Evolutionary conservation across 2,329 filamentous ascomycete genomes (phyloP).

Genomic region (Aspergillus candidus): DNA sequence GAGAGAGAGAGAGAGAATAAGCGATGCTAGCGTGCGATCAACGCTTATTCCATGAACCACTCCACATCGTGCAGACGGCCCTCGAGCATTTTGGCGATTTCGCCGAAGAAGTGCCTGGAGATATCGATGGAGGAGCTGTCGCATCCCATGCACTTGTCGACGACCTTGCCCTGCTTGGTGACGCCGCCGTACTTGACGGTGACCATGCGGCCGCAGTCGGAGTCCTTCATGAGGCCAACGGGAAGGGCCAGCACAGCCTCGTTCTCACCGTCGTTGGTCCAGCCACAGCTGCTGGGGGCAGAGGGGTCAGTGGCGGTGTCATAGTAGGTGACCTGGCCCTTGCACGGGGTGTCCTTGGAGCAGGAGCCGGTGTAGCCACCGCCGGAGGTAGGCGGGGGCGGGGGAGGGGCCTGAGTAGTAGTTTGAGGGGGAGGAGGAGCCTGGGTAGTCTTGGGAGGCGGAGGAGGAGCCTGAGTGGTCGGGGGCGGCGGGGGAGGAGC

Average conservation of each 20-base stretch:
- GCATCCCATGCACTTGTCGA: slow-evolving; percentile 74
- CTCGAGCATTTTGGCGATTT: slow-evolving; percentile 36
- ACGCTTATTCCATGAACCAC: slow-evolving; percentile 36
- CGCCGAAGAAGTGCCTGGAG: slow-evolving; percentile 50
- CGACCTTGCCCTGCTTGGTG: slow-evolving; percentile 53
- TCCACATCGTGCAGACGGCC: slow-evolving; percentile 40
- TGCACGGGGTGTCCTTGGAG: slow-evolving; percentile 23
- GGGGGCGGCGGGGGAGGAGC: slow-evolving; percentile 11
- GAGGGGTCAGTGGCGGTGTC: slow-evolving; percentile 56
- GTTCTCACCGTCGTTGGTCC: slow-evolving; percentile 50
- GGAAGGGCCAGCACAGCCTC: slow-evolving; percentile 66
- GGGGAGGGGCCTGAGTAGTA: slow-evolving; percentile 13
- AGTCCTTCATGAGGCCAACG: slow-evolving; percentile 59
- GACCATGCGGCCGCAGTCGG: slow-evolving; percentile 63
- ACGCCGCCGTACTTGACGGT: slow-evolving; percentile 58
- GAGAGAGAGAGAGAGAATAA: slow-evolving; percentile 19
- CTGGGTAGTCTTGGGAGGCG: not conserved
- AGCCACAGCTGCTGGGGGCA: slow-evolving; percentile 52
- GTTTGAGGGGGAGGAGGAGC: slow-evolving; percentile 9
- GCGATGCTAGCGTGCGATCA: slow-evolving; percentile 13
- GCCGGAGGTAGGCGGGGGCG: slow-evolving; percentile 16
- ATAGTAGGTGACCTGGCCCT: slow-evolving; percentile 71
- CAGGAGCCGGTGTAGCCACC: slow-evolving; percentile 21
- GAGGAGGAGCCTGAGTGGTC: not conserved
- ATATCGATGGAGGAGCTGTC: slow-evolving; percentile 52